Evolutionary conservation across 1,139 yeast genomes (phyloP), one percentile per base, ranked within the genome.

Genomic region (Candida sp.): DNA sequence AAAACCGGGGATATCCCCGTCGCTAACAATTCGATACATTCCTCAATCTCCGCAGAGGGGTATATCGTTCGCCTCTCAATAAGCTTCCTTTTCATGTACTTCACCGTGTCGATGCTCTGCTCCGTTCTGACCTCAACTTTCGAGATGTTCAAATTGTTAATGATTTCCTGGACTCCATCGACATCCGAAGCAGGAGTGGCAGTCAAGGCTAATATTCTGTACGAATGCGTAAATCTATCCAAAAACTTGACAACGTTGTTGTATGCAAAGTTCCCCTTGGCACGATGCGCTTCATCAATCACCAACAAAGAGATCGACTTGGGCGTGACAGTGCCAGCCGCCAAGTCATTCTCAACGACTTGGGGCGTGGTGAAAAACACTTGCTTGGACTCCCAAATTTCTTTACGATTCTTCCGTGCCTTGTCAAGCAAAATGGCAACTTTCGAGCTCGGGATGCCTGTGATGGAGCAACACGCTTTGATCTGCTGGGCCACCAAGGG

Each of bases 401-500:
- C 85, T 3, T 78, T 83, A 53, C 98, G 75, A 58, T 86, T 84
- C 51, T 80, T 78, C 47, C 85, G 77, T 1, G 84, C 71, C 59
- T 85, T 85, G 57, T 96, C 98, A 44, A 94, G 71, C 51, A 96
- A 71, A 46, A 92, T 90, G 1, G 97, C 96, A 2, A 94, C 89
- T 49, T 87, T 87, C 22, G 78, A 70, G 46, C 86, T 74, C 0
- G 96, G 88, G 26, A 93, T 83, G 1, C 98, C 98, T 0, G 97
- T 88, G 28, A 90, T 86, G 7, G 92, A 88, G 52, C 93, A 79
- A 63, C 98, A 94, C 0, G 98, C 98, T 62, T 89, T 90, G 58
- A 94, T 89, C 67, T 96, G 99, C 68, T 96, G 99, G 0, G 97
- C 94, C n/a, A 96, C 99, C 53, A 96, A 77, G 0, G 99, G 99